Conservation (phyloP, 1,139 yeast species). For the Taphrina pruni region DNA sequence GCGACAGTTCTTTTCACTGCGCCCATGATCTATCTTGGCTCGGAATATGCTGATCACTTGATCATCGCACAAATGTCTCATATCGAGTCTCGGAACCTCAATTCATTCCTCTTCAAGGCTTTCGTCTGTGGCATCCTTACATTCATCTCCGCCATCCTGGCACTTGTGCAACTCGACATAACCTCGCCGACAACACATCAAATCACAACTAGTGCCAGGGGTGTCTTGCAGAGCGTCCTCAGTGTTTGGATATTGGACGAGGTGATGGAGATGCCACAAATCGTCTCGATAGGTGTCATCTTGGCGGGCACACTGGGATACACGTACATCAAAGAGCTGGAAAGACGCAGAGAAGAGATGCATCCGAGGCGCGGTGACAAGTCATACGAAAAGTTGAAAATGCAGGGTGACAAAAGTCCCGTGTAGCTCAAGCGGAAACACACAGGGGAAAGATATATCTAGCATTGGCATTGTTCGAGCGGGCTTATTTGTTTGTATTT, state of each 20-base stretch:
- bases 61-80: conserved; percentile 25
- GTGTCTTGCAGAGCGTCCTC: conserved; percentile 41
- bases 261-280: conserved; percentile 31
- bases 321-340: conserved; percentile 31
- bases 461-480: conserved; percentile 11
- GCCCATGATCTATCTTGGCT: conserved; percentile 37
- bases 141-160: conserved; percentile 35
- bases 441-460: not conserved
- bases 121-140: conserved; percentile 30
- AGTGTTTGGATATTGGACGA: conserved; percentile 40
- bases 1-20: conserved; percentile 20
- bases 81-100: conserved; percentile 15
- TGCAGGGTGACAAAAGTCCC: conserved; percentile 7
- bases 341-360: conserved; percentile 13
- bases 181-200: conserved; percentile 43
- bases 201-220: conserved; percentile 42
- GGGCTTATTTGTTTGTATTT: not conserved
- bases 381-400: conserved; percentile 3
- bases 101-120: conserved; percentile 35
- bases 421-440: not conserved
- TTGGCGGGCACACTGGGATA: conserved; percentile 39
- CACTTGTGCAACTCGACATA: conserved; percentile 41
- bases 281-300: conserved; percentile 38
- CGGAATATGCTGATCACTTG: conserved; percentile 38
- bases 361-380: not conserved